A percentile compares a stretch with the other conserved stretches of the same genome.
These are phyloP conservation scores for Penicillium sclerotiorum DNA, from an alignment of 2,329 filamentous ascomycete species.

Conservation along the genomic window DNA sequence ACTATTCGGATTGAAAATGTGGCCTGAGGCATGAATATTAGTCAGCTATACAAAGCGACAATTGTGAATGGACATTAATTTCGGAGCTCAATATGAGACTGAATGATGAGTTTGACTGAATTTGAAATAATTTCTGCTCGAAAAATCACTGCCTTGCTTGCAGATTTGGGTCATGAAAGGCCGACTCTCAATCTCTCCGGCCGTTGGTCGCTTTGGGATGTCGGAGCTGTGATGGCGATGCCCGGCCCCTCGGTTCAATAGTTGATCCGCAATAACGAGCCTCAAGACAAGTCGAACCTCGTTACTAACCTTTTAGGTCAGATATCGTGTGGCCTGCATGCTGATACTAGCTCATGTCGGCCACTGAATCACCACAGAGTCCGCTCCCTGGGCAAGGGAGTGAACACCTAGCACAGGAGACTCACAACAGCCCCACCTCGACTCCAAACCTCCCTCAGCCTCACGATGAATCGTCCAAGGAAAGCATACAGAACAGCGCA, in stretches of 20 bases:
- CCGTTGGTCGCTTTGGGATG: too few relatives aligned
- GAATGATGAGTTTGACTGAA: too few relatives aligned
- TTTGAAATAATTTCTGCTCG: too few relatives aligned
- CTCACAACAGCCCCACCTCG: conserved; percentile 26
- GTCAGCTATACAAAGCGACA: conserved; percentile 20
- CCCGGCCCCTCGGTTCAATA: conserved; percentile 30
- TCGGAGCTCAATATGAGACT: too few relatives aligned
- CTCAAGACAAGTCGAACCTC: conserved; percentile 21
- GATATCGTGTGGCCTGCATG: conserved; percentile 34
- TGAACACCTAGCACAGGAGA: conserved; percentile 26
- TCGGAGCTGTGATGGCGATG: conserved; percentile 6
- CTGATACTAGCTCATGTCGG: conserved; percentile 48
- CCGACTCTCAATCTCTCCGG: too few relatives aligned
- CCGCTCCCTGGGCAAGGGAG: conserved; percentile 28
- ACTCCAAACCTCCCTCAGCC: conserved; percentile 21
- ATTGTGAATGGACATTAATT: too few relatives aligned
- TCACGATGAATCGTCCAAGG: conserved; percentile 22
- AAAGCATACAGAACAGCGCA: conserved; percentile 11
- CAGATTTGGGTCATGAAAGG: too few relatives aligned
- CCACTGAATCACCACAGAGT: conserved; percentile 30
- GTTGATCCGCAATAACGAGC: conserved; percentile 38
- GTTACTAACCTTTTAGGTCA: conserved; percentile 11
- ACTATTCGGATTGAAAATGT: conserved; percentile 12
- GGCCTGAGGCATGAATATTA: conserved; percentile 20
- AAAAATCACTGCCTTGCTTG: too few relatives aligned